Evolutionary conservation across 371 early-diverging fungal genomes (phyloP).

Genomic region (Mucor piriformis): DNA sequence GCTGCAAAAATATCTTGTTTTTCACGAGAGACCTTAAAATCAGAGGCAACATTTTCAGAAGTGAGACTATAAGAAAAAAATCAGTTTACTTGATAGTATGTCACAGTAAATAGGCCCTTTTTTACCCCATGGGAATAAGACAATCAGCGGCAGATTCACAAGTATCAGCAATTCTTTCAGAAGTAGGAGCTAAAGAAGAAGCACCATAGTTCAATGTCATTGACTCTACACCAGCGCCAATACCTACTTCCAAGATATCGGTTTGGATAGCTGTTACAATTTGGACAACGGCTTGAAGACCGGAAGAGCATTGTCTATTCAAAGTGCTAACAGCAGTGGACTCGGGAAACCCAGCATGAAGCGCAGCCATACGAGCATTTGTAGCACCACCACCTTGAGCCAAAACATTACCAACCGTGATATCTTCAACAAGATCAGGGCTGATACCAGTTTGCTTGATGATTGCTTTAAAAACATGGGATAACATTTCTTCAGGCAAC

Average conservation of each 20-base stretch:
- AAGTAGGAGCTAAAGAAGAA: constrained; percentile 72
- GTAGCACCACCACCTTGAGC: constrained; percentile 94
- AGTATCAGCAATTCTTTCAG: constrained; percentile 72
- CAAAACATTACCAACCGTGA: constrained; percentile 93
- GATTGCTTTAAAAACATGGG: constrained; percentile 81
- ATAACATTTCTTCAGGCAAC: constrained; percentile 81
- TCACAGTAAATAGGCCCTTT: neutral
- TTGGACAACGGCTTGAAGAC: constrained; percentile 92
- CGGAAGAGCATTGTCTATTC: constrained; percentile 98
- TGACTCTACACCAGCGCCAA: constrained; percentile 97
- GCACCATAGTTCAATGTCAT: constrained; percentile 97
- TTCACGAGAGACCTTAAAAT: constrained; percentile 80
- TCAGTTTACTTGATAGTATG: neutral
- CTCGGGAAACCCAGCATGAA: constrained; percentile 93
- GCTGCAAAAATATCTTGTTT: constrained; percentile 93
- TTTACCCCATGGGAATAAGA: constrained; percentile 83
- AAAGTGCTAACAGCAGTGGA: constrained; percentile 82
- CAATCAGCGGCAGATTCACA: constrained; percentile 79
- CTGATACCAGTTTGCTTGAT: constrained; percentile 83
- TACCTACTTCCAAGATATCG: constrained; percentile 94
- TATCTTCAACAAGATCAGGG: constrained; percentile 89
- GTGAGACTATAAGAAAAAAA: constrained; percentile 64
- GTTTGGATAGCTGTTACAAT: constrained; percentile 90
- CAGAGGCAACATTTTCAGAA: constrained; percentile 94
- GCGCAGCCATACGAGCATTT: constrained; percentile 64